Evolutionary conservation across 768 basidiomycete species (phyloP).

Genomic region (Termitomyces bulborhizus): DNA sequence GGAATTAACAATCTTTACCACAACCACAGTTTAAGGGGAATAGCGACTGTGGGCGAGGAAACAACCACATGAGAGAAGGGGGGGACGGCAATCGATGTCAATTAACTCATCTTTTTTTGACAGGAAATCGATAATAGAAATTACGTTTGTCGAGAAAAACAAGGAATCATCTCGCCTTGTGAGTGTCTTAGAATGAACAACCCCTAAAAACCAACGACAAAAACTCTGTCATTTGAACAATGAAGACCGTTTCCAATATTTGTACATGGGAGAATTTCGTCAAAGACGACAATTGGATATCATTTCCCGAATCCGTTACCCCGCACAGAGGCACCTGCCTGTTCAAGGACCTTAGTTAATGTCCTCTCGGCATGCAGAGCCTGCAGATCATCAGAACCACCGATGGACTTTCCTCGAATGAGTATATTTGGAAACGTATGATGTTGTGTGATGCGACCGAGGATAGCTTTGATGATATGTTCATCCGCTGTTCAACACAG

Average conservation of each 20-base stretch:
- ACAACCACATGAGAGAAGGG: no score
- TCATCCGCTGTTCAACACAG: slow-evolving; percentile 43
- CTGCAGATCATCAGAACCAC: slow-evolving; percentile 59
- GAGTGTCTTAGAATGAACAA: no score
- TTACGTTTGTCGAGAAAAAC: no score
- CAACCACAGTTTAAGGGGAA: no score
- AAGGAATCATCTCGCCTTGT: no score
- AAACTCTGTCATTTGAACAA: not conserved
- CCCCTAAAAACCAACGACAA: no score
- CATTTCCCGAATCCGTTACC: slow-evolving; percentile 14
- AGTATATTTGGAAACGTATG: slow-evolving; percentile 75
- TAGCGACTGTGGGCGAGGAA: no score
- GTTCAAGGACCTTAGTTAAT: slow-evolving; percentile 40
- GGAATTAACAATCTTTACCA: no score
- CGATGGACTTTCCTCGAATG: slow-evolving; percentile 54
- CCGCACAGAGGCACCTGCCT: slow-evolving; percentile 36
- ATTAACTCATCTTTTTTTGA: no score
- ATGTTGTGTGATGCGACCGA: slow-evolving; percentile 59
- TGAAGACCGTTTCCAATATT: not conserved
- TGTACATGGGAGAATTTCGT: not conserved
- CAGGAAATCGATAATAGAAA: no score
- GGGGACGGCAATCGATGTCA: no score
- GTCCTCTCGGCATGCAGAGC: slow-evolving; percentile 41
- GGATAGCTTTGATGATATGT: slow-evolving; percentile 54
- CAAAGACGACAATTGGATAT: not conserved